These are phyloP conservation scores for Multifurca ochricompacta DNA, from an alignment of 768 basidiomycete species.

Conservation along the genomic window DNA sequence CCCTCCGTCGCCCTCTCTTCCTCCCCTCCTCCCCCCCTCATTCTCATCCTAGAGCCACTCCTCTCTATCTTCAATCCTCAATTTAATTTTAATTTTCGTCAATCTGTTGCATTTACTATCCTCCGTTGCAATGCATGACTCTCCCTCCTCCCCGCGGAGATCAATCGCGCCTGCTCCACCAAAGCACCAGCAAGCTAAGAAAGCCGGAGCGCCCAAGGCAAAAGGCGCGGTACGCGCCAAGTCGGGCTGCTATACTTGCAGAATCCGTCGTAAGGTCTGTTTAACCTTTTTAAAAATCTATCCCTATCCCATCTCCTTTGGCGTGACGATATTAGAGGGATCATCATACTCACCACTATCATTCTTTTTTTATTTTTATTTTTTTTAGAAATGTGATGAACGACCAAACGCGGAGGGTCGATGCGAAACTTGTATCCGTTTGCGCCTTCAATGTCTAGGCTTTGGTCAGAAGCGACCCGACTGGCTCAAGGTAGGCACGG, in stretches of 20 bases:
- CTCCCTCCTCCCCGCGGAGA: slow-evolving; percentile 28
- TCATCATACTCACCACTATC: slow-evolving; percentile 10
- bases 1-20: slow-evolving; percentile 23
- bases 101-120: slow-evolving; percentile 21
- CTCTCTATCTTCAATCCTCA: neutral
- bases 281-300: slow-evolving; percentile 13
- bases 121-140: slow-evolving; percentile 28
- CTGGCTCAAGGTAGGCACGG: slow-evolving; percentile 65
- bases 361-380: slow-evolving; percentile 14
- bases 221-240: slow-evolving; percentile 82
- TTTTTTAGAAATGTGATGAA: slow-evolving; percentile 74
- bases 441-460: slow-evolving; percentile 77
- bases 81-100: slow-evolving; percentile 19
- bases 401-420: slow-evolving; percentile 49
- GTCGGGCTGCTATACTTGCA: slow-evolving; percentile 84
- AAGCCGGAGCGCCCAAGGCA: slow-evolving; percentile 53
- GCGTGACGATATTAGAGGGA: too few species aligned
- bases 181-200: slow-evolving; percentile 34
- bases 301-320: slow-evolving; percentile 11
- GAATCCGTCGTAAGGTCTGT: slow-evolving; percentile 74
- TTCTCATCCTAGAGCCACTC: slow-evolving; percentile 13
- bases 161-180: slow-evolving; percentile 25
- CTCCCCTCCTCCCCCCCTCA: slow-evolving; percentile 18
- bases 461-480: slow-evolving; percentile 83
- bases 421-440: slow-evolving; percentile 71